phyloP scores from a whole-genome alignment of 2,329 filamentous ascomycete species.

The Fusarium circinatum region DNA sequence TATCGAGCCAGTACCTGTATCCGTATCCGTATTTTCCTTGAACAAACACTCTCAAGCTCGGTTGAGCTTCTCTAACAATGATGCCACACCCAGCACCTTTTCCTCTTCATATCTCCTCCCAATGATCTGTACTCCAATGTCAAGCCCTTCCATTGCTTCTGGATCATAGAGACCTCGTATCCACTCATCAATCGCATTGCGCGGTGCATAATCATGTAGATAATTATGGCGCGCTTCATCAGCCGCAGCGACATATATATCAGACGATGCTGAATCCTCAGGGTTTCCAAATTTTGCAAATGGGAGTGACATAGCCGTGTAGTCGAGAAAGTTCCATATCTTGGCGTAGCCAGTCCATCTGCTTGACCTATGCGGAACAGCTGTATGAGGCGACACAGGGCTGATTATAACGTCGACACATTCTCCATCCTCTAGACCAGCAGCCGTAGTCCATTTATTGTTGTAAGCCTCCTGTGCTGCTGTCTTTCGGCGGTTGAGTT shows the following conservation, averaged over 20 bases:
- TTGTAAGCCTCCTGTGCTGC: neutral
- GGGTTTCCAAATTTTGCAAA: neutral
- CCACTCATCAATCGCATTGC: neutral
- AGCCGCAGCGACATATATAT: neutral
- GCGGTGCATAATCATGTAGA: neutral
- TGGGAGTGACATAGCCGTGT: neutral
- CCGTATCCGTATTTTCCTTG: fast-evolving
- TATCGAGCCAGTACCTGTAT: fast-evolving
- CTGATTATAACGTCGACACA: neutral
- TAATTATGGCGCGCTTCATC: neutral
- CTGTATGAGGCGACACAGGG: neutral
- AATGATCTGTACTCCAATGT: neutral
- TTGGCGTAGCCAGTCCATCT: slow-evolving; percentile 1
- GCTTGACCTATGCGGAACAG: neutral
- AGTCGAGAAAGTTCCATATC: slow-evolving; percentile 1
- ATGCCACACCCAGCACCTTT: neutral
- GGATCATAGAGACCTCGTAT: neutral
- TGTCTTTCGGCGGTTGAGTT: neutral
- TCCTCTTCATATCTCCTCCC: neutral
- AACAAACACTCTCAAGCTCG: neutral
- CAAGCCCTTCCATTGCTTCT: neutral
- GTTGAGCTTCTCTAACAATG: neutral
- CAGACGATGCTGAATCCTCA: neutral
- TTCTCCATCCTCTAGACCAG: neutral
- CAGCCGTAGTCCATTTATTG: neutral